These are phyloP conservation scores for Fusarium lyarnte DNA, from an alignment of 2,329 filamentous ascomycete genomes.

Conservation along the genomic window DNA sequence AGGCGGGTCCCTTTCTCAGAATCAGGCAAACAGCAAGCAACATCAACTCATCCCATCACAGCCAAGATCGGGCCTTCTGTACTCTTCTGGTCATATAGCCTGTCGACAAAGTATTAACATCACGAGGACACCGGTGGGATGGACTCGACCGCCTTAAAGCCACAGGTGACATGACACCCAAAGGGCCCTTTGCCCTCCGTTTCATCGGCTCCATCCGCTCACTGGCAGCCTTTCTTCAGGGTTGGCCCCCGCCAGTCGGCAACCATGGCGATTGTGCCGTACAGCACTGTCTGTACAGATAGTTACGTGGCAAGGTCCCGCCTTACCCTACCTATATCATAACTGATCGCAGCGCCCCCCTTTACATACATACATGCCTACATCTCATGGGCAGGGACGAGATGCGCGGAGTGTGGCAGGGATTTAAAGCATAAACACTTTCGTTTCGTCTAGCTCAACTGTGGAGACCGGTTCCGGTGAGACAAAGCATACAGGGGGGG, in stretches of 20 bases:
- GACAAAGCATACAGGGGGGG: constrained; percentile 31
- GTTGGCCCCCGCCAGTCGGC: constrained; percentile 30
- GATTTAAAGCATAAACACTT: constrained; percentile 31
- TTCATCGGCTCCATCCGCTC: constrained; percentile 35
- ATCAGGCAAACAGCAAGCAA: constrained; percentile 2
- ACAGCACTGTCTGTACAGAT: not conserved
- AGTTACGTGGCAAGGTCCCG: constrained; percentile 37
- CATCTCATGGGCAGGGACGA: constrained; percentile 19
- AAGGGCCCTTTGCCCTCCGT: constrained; percentile 7
- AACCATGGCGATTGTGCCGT: constrained; percentile 24
- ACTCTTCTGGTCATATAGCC: constrained; percentile 16
- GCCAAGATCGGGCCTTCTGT: constrained; percentile 28
- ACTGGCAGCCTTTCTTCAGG: not conserved
- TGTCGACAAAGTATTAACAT: constrained; percentile 17
- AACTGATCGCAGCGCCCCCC: constrained; percentile 20
- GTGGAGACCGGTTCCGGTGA: constrained; percentile 36
- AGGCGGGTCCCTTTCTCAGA: constrained; percentile 18
- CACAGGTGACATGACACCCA: constrained; percentile 13
- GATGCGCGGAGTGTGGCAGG: constrained; percentile 26
- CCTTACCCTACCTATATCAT: constrained; percentile 31
- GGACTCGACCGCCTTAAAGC: constrained; percentile 16
- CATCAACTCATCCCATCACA: not conserved
- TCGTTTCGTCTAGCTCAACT: constrained; percentile 36
- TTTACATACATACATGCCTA: constrained; percentile 2
- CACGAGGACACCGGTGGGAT: constrained; percentile 15